Conservation (phyloP, 1,139 yeast genomes). For the Saccharomyces hybrid region DNA sequence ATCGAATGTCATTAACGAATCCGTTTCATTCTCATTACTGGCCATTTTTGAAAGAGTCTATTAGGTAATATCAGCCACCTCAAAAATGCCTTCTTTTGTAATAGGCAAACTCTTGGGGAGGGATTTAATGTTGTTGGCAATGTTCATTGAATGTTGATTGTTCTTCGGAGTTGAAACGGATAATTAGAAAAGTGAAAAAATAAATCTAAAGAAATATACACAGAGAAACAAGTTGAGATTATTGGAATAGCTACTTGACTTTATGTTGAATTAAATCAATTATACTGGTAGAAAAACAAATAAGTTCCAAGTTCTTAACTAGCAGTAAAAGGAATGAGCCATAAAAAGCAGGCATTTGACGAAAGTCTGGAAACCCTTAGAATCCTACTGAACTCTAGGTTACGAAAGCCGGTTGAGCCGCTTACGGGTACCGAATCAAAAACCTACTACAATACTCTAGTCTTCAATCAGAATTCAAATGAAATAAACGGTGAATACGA, state of each 20-base stretch:
- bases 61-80: background rate
- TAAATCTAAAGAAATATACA: background rate
- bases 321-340: background rate
- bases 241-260: background rate
- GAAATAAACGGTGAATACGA: background rate
- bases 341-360: background rate
- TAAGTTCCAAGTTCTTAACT: background rate
- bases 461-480: background rate
- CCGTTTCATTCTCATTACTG: background rate
- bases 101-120: background rate
- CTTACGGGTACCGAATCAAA: background rate
- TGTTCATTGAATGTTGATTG: background rate
- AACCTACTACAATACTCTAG: background rate
- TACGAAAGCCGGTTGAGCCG: background rate
- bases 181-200: background rate
- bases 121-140: background rate
- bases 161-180: background rate
- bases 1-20: conserved; percentile 13
- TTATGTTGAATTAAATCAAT: background rate
- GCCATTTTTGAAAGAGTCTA: background rate
- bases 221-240: background rate
- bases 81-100: background rate
- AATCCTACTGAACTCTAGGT: background rate
- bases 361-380: background rate
- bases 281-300: background rate